Percentiles rank a stretch among this genome's conserved stretches.
phyloP scores from a whole-genome alignment of 2,329 filamentous ascomycete genomes.

The Gnomoniopsis sp. region DNA sequence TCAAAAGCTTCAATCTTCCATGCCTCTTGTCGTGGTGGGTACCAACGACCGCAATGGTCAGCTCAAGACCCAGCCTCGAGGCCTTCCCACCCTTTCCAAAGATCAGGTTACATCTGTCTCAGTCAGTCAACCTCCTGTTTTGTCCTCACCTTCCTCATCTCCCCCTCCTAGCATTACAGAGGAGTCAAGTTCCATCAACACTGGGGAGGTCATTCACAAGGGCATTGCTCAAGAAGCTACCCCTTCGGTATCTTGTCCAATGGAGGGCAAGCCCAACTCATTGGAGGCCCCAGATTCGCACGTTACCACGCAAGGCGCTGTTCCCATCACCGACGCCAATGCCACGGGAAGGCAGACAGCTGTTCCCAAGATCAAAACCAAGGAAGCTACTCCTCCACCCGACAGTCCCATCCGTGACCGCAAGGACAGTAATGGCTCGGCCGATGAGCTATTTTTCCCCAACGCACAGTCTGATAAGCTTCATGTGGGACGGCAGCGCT shows the following conservation, averaged over 20 bases:
- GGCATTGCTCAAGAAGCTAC: too few relatives aligned
- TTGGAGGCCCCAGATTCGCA: not conserved
- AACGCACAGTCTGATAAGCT: constrained; percentile 1
- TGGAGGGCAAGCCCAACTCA: not conserved
- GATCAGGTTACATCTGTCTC: not conserved
- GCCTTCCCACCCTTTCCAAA: too few relatives aligned
- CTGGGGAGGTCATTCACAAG: not conserved
- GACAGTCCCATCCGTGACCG: not conserved
- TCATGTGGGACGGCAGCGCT: constrained; percentile 4
- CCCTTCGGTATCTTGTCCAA: not conserved
- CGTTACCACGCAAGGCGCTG: not conserved
- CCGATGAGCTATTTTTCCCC: constrained; percentile 4
- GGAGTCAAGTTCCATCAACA: not conserved
- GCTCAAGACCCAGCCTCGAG: not conserved
- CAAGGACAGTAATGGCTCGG: constrained; percentile 2
- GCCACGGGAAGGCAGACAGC: not conserved
- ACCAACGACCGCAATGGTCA: not conserved
- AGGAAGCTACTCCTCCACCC: not conserved
- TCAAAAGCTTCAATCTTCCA: not conserved
- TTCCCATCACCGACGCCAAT: not conserved
- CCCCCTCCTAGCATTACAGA: constrained; percentile 14
- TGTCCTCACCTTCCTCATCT: not conserved
- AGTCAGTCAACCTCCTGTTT: not conserved
- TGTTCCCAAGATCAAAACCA: not conserved
- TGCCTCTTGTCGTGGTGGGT: not conserved